These are phyloP conservation scores for Fagus crenata DNA, from an alignment of 306 rosid genomes.

Conservation along the genomic window DNA sequence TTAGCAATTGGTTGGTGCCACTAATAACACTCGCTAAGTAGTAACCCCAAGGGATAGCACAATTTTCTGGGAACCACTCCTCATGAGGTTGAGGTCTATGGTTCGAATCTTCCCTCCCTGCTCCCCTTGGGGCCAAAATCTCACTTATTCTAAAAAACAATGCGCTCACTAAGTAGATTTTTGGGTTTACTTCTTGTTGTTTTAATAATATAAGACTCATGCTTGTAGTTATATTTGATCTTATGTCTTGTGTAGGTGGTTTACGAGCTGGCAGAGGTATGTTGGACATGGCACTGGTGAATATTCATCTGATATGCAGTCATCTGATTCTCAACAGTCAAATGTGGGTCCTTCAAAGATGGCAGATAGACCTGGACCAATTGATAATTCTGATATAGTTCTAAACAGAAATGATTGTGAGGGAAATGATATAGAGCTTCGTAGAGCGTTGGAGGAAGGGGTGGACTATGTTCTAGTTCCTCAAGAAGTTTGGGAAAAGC, in stretches of 20 bases:
- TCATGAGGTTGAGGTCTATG: too few species aligned
- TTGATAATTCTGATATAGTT: slow-evolving; percentile 87
- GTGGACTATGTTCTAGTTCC: slow-evolving; percentile 83
- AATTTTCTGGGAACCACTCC: too few species aligned
- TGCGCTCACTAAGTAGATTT: background rate
- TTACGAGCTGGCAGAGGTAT: slow-evolving; percentile 79
- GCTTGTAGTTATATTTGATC: slow-evolving; percentile 26
- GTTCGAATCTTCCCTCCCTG: too few species aligned
- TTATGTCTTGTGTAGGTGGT: slow-evolving; percentile 63
- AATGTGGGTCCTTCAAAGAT: slow-evolving; percentile 33
- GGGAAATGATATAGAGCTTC: slow-evolving; percentile 51
- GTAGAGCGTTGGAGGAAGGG: slow-evolving; percentile 62
- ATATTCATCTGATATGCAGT: slow-evolving; percentile 41
- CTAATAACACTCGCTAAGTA: background rate
- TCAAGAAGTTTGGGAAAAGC: slow-evolving; percentile 81
- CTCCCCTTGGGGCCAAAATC: too few species aligned
- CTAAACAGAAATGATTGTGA: slow-evolving; percentile 41
- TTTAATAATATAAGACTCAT: background rate
- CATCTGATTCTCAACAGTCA: slow-evolving; percentile 47
- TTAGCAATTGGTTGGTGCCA: background rate
- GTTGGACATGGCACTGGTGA: slow-evolving; percentile 56
- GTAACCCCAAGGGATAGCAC: too few species aligned
- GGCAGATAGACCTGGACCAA: slow-evolving; percentile 75
- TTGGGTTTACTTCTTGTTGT: background rate
- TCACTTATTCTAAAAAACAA: too few species aligned